These are phyloP conservation scores for Boletus semigastroideus DNA, from an alignment of 1,284 basidiomycete genomes.

Conservation along the genomic window DNA sequence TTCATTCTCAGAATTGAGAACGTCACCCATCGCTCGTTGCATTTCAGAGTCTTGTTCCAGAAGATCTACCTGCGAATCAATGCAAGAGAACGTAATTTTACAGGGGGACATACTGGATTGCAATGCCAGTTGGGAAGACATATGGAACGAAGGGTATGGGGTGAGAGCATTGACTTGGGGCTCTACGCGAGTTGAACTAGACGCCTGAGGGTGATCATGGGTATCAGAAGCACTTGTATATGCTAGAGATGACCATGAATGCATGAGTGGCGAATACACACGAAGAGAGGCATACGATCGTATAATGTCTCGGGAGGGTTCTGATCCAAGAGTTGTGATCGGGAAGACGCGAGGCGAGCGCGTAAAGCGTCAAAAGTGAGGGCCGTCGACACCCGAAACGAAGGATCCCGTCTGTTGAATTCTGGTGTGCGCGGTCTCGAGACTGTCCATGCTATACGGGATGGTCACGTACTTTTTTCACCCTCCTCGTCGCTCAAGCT, in stretches of 20 bases:
- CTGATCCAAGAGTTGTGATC: slow-evolving; percentile 37
- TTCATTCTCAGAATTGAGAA: slow-evolving; percentile 45
- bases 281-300: slow-evolving; percentile 31
- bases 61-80: slow-evolving; percentile 48
- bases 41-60: slow-evolving; percentile 73
- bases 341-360: slow-evolving; percentile 44
- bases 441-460: neutral
- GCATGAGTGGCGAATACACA: neutral
- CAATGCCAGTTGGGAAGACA: slow-evolving; percentile 53
- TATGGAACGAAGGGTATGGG: slow-evolving; percentile 55
- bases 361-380: slow-evolving; percentile 50
- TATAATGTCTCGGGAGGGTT: slow-evolving; percentile 31
- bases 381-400: slow-evolving; percentile 44
- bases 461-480: slow-evolving; percentile 52
- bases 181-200: slow-evolving; percentile 7
- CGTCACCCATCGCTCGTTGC: slow-evolving; percentile 60
- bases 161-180: slow-evolving; percentile 47
- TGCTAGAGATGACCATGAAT: slow-evolving; percentile 14
- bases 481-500: slow-evolving; percentile 70
- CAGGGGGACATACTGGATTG: slow-evolving; percentile 54
- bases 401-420: slow-evolving; percentile 34
- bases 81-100: slow-evolving; percentile 2
- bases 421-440: slow-evolving; percentile 24
- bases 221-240: slow-evolving; percentile 12
- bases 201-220: slow-evolving; percentile 5